Evolutionary conservation across 106 monocot species (phyloP), one percentile per base, ranked within the genome.

Genomic region (Narthecium ossifragum): DNA sequence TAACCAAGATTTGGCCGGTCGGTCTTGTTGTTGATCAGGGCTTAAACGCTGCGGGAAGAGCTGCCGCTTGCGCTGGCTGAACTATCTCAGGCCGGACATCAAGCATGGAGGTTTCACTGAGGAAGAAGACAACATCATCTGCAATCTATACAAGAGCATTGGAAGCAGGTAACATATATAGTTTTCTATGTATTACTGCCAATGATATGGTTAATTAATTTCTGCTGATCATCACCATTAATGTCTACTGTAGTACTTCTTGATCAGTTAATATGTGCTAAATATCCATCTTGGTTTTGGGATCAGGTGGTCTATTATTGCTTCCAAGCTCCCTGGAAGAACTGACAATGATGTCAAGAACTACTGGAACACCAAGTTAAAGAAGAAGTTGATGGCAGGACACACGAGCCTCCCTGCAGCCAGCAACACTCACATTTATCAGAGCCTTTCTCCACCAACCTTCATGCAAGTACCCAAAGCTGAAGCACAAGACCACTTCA

Each of bases 291-390:
- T 43, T 43, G 5, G 11, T 43, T 43, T 10, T 7, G 43, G 4
- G 43, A 17, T 43, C 18, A 59, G 59, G 59, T 59, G 59, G 59
- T 59, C 59, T 59, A 37, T 59, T 2, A 59, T 59, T 8, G 59
- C 59, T 59, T 59, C 59, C 7, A 34, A 39, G 6, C 20, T 59
- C 7, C 59, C 34, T 4, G 59, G 37, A 40, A 59, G 59, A 24
- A 59, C 59, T 23, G 59, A 59, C 36, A 59, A 59, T 26, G 59
- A 59, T 37, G 38, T 59, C 36, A 59, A 59, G 59, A 59, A 59
- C 59, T 59, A 59, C 36, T 59, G 59, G 59, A 59, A 59, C 59
- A 59, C 59, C 17, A 59, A 59, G 59, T 37, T 59, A 34, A 59
- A 59, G 59, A 59, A 59, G 38, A 59, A 36, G 14, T 6, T 59